These are phyloP conservation scores for Carex myosuroides DNA, from an alignment of 176 grass and related monocot genomes.

Conservation along the genomic window DNA sequence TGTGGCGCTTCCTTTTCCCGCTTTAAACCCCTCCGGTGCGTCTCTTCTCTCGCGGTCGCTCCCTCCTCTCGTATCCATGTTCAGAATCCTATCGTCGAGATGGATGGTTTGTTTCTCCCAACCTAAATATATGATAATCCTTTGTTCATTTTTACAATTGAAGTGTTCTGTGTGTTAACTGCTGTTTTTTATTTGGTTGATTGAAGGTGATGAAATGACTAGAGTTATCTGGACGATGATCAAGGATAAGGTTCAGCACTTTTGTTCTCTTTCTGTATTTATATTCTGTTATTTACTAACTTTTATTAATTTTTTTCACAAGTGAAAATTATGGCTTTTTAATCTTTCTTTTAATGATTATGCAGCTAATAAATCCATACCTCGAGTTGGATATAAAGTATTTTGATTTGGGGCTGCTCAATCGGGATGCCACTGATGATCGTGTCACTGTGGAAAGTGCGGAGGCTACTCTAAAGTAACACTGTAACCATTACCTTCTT, in stretches of 20 bases:
- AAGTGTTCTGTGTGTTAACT: neutral
- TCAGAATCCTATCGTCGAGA: slow-evolving; percentile 93
- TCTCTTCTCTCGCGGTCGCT: slow-evolving; percentile 39
- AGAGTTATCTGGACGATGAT: slow-evolving; percentile 90
- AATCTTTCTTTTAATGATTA: neutral
- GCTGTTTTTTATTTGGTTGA: neutral
- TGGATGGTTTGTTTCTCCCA: slow-evolving; percentile 59
- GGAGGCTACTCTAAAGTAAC: slow-evolving; percentile 79
- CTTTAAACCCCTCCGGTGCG: slow-evolving; percentile 46
- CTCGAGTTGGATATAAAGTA: slow-evolving; percentile 91
- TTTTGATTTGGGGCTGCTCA: slow-evolving; percentile 83
- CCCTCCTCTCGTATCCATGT: slow-evolving; percentile 54
- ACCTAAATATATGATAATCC: too few relatives aligned
- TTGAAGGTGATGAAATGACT: slow-evolving; percentile 95
- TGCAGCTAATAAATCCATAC: slow-evolving; percentile 85
- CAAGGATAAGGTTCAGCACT: slow-evolving; percentile 71
- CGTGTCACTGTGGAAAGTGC: slow-evolving; percentile 82
- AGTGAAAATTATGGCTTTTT: neutral
- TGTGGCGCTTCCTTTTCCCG: neutral
- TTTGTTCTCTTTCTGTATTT: neutral
- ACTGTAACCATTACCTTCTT: neutral
- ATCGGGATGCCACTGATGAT: slow-evolving; percentile 81
- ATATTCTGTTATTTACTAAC: neutral
- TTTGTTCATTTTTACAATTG: neutral
- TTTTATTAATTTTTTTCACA: neutral